Evolutionary conservation across 73 alveolate genomes (phyloP), one percentile per base, ranked within the genome.

Genomic region (Paramecium sonneborni): DNA sequence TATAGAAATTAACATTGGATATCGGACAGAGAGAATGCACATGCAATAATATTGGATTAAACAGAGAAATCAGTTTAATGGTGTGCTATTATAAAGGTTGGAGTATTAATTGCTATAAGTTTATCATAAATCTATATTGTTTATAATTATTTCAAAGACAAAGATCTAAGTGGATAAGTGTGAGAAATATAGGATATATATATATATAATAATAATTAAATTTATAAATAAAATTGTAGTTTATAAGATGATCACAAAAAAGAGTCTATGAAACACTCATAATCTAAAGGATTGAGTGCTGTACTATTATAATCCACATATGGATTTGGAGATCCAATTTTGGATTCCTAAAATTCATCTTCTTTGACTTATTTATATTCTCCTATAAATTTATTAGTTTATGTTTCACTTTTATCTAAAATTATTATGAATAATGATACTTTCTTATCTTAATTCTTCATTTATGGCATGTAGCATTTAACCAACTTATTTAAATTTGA

Each of bases 381-480:
- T 14, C 24, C 84, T 26, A 62, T 11, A 62, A 6, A 32, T 62
- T 62, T 62, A 12, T 62, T 62, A 3, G 84, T 62, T 62, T 62
- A 14, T 62, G 84, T 62, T 62, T 62, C 84, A 32, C 84, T 62
- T 62, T 62, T 62, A 62, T 62, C 84, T 62, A 62, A 26, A 62
- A 44, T 14, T 52, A 52, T 30, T 26, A 14, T 0, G 20, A 62
- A 62, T 62, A 62, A 62, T 20, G 52, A 30, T 79, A 79, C 90
- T 46, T 39, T 79, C 90, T 23, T 38, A 41, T 79, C 90, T 38
- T 44, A 79, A 79, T 79, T 79, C 90, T 43, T 79, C 90, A 44
- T 79, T 79, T 21, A 79, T 79, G 11, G 90, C 90, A 24, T 79
- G 90, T 1, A 79, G 28, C 90, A 79, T 79, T 79, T 79, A 79